These are phyloP conservation scores for Pilasporangium apinafurcum DNA, from an alignment of 352 stramenopile species.

Conservation along the genomic window DNA sequence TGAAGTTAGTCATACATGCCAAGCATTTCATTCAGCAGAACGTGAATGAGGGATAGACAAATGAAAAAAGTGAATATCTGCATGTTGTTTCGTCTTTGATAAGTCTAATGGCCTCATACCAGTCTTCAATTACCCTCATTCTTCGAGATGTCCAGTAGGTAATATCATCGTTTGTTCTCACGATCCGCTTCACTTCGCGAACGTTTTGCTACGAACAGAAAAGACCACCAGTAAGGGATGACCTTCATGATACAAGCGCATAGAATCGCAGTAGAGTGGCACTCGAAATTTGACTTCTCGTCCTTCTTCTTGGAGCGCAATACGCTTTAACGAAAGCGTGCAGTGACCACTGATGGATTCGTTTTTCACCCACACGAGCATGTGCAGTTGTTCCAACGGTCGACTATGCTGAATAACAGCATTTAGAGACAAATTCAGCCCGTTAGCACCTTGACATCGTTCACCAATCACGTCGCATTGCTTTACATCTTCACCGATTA, in stretches of 20 bases:
- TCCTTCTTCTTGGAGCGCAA: conserved; percentile 58
- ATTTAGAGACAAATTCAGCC: conserved; percentile 61
- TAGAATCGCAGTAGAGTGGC: conserved; percentile 75
- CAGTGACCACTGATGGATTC: conserved; percentile 76
- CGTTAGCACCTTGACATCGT: conserved; percentile 40
- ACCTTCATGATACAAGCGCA: conserved; percentile 65
- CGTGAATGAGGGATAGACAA: too few relatives aligned
- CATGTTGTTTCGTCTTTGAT: too few relatives aligned
- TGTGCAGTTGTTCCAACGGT: conserved; percentile 70
- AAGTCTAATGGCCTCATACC: too few relatives aligned
- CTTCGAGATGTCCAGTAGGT: too few relatives aligned
- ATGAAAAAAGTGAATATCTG: too few relatives aligned
- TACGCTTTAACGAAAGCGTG: conserved; percentile 73
- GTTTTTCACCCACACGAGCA: conserved; percentile 82
- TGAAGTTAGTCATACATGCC: too few relatives aligned
- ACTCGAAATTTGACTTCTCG: conserved; percentile 71
- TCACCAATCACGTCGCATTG: conserved; percentile 78
- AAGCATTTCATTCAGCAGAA: too few relatives aligned
- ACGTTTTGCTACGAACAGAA: conserved; percentile 77
- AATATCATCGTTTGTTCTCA: too few relatives aligned
- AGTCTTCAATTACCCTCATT: too few relatives aligned
- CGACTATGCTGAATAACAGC: conserved; percentile 65
- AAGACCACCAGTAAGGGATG: conserved; percentile 70
- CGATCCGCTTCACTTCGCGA: conserved; percentile 73
- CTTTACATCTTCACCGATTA: conserved; percentile 72